phyloP scores from a whole-genome alignment of 2,329 filamentous ascomycete genomes.

The Ustulina deusta region DNA sequence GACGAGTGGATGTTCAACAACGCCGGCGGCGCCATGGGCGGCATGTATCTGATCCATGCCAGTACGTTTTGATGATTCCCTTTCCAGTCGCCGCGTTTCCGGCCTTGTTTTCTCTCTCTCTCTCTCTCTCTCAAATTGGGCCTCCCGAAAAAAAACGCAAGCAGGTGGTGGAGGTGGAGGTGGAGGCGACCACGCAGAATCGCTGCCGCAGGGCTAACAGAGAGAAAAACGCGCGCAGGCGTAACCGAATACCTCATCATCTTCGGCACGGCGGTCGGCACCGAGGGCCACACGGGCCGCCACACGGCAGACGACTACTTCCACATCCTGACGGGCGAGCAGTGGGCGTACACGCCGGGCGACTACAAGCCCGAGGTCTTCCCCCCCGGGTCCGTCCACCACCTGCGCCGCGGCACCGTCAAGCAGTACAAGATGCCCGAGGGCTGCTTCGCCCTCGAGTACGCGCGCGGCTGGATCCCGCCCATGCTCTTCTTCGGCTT shows the following conservation, averaged over 20 bases:
- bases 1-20: slow-evolving; percentile 95
- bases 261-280: slow-evolving; percentile 85
- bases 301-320: slow-evolving; percentile 97
- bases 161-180: no score
- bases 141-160: no score
- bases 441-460: slow-evolving; percentile 83
- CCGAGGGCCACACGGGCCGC: slow-evolving; percentile 87
- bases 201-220: slow-evolving; percentile 4
- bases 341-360: slow-evolving; percentile 80
- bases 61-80: slow-evolving; percentile 72
- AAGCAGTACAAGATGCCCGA: slow-evolving; percentile 88
- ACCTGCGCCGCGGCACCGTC: slow-evolving; percentile 75
- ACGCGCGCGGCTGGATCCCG: slow-evolving; percentile 90
- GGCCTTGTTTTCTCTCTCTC: background rate
- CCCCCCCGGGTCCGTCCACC: slow-evolving; percentile 75
- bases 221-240: slow-evolving; percentile 56
- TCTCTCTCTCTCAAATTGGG: no score
- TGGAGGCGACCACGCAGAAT: no score
- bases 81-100: background rate
- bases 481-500: slow-evolving; percentile 93
- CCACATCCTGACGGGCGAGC: slow-evolving; percentile 83
- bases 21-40: slow-evolving; percentile 90
- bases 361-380: slow-evolving; percentile 77
- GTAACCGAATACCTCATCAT: slow-evolving; percentile 92
- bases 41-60: slow-evolving; percentile 90